phyloP scores from a whole-genome alignment of 768 basidiomycete species.

The Crucibulum laeve region DNA sequence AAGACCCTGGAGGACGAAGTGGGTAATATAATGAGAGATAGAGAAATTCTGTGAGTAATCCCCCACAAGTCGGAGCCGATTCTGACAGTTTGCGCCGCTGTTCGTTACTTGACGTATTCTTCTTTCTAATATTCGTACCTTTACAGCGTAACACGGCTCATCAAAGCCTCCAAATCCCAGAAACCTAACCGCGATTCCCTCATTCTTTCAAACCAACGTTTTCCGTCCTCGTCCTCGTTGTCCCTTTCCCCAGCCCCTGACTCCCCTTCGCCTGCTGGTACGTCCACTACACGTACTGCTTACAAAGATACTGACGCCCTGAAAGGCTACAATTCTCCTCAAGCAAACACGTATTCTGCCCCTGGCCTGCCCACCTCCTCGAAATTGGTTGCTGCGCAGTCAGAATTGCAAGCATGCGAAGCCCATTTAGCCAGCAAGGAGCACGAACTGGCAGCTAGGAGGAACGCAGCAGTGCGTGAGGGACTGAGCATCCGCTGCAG shows the following conservation, averaged over 20 bases:
- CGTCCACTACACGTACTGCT: too few species aligned
- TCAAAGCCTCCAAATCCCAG: slow-evolving; percentile 67
- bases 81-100: too few species aligned
- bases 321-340: too few species aligned
- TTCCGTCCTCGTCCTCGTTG: slow-evolving; percentile 40
- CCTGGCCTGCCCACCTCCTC: slow-evolving; percentile 22
- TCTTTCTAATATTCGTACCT: too few species aligned
- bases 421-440: slow-evolving; percentile 68
- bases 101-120: too few species aligned
- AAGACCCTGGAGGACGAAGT: slow-evolving; percentile 74
- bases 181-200: slow-evolving; percentile 38
- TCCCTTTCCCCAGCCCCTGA: slow-evolving; percentile 25
- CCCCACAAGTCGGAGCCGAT: too few species aligned
- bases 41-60: slow-evolving; percentile 72
- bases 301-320: too few species aligned
- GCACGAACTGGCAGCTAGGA: slow-evolving; percentile 47
- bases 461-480: slow-evolving; percentile 52
- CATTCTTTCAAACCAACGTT: slow-evolving; percentile 22
- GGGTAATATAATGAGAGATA: slow-evolving; percentile 61
- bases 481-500: slow-evolving; percentile 60
- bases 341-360: not conserved
- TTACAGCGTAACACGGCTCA: slow-evolving; percentile 75
- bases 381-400: slow-evolving; percentile 67
- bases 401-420: slow-evolving; percentile 82
- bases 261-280: slow-evolving; percentile 6